These are phyloP conservation scores for Hypomyces perniciosus DNA, from an alignment of 2,329 filamentous ascomycete genomes.

Conservation along the genomic window DNA sequence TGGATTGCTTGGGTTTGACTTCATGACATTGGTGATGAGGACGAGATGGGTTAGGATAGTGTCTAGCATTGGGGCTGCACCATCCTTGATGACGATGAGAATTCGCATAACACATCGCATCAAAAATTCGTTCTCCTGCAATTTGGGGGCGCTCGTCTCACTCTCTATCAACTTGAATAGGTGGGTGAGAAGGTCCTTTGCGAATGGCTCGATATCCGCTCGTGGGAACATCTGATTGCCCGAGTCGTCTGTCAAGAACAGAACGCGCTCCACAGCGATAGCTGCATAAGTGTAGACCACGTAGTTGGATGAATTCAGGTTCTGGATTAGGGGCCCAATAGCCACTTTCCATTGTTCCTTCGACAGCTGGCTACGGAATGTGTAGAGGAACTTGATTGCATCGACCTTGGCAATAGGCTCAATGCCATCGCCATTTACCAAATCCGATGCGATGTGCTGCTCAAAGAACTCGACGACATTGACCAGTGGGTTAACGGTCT, in stretches of 20 bases:
- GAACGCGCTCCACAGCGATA: slow-evolving; percentile 88
- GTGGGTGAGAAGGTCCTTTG: slow-evolving; percentile 82
- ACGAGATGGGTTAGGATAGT: slow-evolving; percentile 77
- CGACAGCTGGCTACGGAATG: slow-evolving; percentile 90
- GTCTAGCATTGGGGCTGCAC: slow-evolving; percentile 66
- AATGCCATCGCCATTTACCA: slow-evolving; percentile 62
- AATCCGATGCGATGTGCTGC: slow-evolving; percentile 82
- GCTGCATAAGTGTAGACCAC: slow-evolving; percentile 97
- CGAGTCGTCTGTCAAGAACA: slow-evolving; percentile 73
- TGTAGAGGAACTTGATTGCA: slow-evolving; percentile 96
- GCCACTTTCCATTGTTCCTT: slow-evolving; percentile 88
- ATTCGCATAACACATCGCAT: slow-evolving; percentile 99
- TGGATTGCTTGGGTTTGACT: slow-evolving; percentile 92
- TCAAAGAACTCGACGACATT: slow-evolving; percentile 95
- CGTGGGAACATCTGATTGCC: slow-evolving; percentile 75
- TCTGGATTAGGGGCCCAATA: slow-evolving; percentile 84
- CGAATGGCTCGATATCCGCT: slow-evolving; percentile 69
- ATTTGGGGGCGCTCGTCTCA: slow-evolving; percentile 77
- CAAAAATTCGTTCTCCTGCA: slow-evolving; percentile 97
- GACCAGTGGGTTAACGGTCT: slow-evolving; percentile 79
- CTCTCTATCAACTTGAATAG: slow-evolving; percentile 88
- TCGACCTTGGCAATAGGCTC: slow-evolving; percentile 92
- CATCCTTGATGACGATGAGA: slow-evolving; percentile 86
- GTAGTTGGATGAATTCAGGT: slow-evolving; percentile 83
- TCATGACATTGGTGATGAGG: slow-evolving; percentile 85